Conservation (phyloP, 495 filamentous ascomycete species). For the Aspergillus olivimuriae region DNA sequence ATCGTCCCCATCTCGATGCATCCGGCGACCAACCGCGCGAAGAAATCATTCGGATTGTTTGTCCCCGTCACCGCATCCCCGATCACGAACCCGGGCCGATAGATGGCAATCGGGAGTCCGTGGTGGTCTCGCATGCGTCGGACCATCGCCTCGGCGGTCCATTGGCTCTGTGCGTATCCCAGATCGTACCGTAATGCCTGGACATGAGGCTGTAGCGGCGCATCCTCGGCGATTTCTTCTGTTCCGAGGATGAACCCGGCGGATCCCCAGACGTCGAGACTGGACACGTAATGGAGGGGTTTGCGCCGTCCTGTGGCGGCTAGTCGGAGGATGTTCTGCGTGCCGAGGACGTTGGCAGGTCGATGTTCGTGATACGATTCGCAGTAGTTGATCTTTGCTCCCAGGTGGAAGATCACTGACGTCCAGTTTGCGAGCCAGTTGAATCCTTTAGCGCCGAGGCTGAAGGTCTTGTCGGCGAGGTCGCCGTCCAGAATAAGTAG, state of each 20-base stretch:
- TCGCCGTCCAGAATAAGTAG: slow-evolving; percentile 10
- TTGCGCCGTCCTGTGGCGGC: slow-evolving; percentile 10
- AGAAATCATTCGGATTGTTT: slow-evolving; percentile 21
- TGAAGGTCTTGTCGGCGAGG: slow-evolving; percentile 2
- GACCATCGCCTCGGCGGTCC: slow-evolving; percentile 17
- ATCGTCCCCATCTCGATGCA: slow-evolving; percentile 13
- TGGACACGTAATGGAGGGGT: slow-evolving; percentile 18
- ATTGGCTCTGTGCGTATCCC: slow-evolving; percentile 21
- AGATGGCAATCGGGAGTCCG: slow-evolving; percentile 15
- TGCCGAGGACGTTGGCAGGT: slow-evolving; percentile 16
- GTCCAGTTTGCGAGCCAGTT: slow-evolving; percentile 8
- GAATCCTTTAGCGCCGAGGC: slow-evolving; percentile 4
- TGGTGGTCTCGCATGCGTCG: slow-evolving; percentile 7
- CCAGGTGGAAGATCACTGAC: slow-evolving; percentile 15
- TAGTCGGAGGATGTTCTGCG: slow-evolving; percentile 10
- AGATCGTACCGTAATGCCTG: slow-evolving; percentile 10
- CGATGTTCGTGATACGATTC: slow-evolving; percentile 14
- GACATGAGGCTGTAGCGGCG: slow-evolving; percentile 2
- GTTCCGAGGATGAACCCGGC: slow-evolving; percentile 8
- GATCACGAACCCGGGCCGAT: slow-evolving; percentile 20
- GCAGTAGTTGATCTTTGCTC: slow-evolving; percentile 17
- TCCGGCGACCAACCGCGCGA: slow-evolving; percentile 14
- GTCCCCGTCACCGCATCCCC: slow-evolving; percentile 12
- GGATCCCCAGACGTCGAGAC: slow-evolving; percentile 11
- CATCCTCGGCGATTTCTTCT: slow-evolving; percentile 10